Percentiles rank a stretch among this genome's conserved stretches.
phyloP scores from a whole-genome alignment of 371 early-diverging fungal species.

The Mortierella sp. region DNA sequence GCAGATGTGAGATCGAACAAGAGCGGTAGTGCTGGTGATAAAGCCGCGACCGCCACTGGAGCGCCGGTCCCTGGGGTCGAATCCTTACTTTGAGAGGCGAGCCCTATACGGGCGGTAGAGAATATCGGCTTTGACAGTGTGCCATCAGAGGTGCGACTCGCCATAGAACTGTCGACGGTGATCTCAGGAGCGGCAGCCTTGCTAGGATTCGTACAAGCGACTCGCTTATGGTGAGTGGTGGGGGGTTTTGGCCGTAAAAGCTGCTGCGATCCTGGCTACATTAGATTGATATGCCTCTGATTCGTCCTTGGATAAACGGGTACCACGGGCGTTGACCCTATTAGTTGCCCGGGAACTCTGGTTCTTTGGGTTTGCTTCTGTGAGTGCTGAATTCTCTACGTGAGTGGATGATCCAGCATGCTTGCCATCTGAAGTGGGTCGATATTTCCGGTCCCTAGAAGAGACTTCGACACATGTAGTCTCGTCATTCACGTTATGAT shows the following conservation, averaged over 20 bases:
- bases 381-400: background rate
- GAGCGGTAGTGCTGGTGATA: slow-evolving; percentile 25
- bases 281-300: slow-evolving; percentile 4
- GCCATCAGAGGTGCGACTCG: no score
- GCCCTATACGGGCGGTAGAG: no score
- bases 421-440: background rate
- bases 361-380: no score
- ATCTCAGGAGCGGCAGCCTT: slow-evolving; percentile 4
- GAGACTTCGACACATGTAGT: no score
- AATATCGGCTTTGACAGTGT: no score
- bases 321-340: slow-evolving; percentile 1
- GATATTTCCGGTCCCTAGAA: no score
- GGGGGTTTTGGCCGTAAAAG: background rate
- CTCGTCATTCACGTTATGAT: no score
- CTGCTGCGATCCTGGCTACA: slow-evolving; percentile 6
- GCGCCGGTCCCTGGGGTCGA: background rate
- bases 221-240: no score
- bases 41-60: background rate
- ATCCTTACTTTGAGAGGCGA: background rate
- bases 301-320: slow-evolving; percentile 10
- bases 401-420: background rate
- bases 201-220: no score
- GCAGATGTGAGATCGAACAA: slow-evolving; percentile 44
- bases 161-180: background rate
- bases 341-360: background rate